These are phyloP conservation scores for Rhodotorula toruloides DNA, from an alignment of 768 basidiomycete species.

Conservation along the genomic window DNA sequence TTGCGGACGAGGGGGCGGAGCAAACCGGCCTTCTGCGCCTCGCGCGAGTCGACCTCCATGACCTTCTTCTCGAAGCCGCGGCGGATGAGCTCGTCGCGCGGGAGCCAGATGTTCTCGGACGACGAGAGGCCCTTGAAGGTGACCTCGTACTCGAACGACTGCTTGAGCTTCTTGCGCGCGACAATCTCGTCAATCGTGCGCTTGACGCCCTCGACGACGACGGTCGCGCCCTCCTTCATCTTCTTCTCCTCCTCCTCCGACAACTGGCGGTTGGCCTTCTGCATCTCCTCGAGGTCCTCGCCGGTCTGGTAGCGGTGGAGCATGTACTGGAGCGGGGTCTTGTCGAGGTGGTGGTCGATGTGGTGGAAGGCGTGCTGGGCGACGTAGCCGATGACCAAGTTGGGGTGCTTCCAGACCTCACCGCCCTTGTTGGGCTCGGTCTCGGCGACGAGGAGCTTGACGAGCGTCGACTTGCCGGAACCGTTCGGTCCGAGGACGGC, in stretches of 20 bases:
- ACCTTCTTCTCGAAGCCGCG: conserved; percentile 89
- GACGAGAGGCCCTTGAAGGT: conserved; percentile 62
- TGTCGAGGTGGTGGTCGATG: conserved; percentile 83
- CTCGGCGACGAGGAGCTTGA: conserved; percentile 92
- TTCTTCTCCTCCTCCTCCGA: conserved; percentile 74
- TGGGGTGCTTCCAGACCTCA: conserved; percentile 86
- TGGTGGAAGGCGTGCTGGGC: conserved; percentile 71
- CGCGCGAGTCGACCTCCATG: conserved; percentile 73
- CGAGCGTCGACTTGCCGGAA: conserved; percentile 92
- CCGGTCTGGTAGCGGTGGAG: conserved; percentile 99
- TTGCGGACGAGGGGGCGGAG: conserved; percentile 95
- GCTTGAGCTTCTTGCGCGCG: conserved; percentile 87
- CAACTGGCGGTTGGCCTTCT: conserved; percentile 80
- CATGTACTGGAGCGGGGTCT: conserved; percentile 93
- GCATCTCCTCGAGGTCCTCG: conserved; percentile 87
- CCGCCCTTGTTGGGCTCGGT: conserved; percentile 87
- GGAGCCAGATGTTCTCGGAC: conserved; percentile 88
- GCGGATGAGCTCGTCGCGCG: conserved; percentile 74
- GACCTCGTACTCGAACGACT: conserved; percentile 71
- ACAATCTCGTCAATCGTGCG: conserved; percentile 72
- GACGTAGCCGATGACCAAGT: conserved; percentile 91
- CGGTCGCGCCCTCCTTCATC: conserved; percentile 78
- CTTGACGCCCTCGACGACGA: conserved; percentile 84
- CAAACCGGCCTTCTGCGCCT: conserved; percentile 90
- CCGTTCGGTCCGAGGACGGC: conserved; percentile 98